Conservation (phyloP, 2,329 filamentous ascomycete species). For the Trichoderma hamatum region DNA sequence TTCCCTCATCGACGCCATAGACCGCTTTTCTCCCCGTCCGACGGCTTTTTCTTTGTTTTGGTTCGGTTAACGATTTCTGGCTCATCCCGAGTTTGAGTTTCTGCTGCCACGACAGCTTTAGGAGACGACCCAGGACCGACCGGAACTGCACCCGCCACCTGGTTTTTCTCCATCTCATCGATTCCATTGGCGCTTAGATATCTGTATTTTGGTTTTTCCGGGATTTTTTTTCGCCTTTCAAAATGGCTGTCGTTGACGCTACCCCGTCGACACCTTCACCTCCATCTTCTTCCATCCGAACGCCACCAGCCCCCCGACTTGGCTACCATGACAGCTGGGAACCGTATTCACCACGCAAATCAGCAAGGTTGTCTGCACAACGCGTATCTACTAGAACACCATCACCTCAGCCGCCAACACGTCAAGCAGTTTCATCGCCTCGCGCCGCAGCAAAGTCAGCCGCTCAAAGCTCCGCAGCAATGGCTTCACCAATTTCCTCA, state of each 20-base stretch:
- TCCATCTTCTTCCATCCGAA: conserved; percentile 56
- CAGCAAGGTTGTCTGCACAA: conserved; percentile 64
- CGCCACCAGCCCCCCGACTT: conserved; percentile 69
- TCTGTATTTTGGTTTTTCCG: conserved; percentile 19
- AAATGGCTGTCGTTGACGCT: conserved; percentile 36
- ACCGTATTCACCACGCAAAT: conserved; percentile 73
- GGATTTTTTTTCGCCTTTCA: conserved; percentile 24
- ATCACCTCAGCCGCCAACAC: conserved; percentile 50
- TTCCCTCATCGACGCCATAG: conserved; percentile 13
- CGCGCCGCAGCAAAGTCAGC: conserved; percentile 40
- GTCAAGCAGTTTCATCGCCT: conserved; percentile 39
- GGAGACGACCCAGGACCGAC: conserved; percentile 8
- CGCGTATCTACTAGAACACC: conserved; percentile 57
- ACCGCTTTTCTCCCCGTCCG: conserved; percentile 26
- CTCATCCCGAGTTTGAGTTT: conserved; percentile 26
- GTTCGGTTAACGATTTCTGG: conserved; percentile 23
- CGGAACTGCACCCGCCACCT: conserved; percentile 16
- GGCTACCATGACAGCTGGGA: conserved; percentile 71
- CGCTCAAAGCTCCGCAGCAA: conserved; percentile 37
- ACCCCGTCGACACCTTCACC: conserved; percentile 62
- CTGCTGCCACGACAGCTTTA: conserved; percentile 27
- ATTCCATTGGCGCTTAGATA: background rate
- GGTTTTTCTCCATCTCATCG: conserved; percentile 27
- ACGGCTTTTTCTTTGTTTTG: conserved; percentile 12
- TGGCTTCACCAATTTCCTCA: conserved; percentile 49